Evolutionary conservation across 345 rosid species (phyloP).

Genomic region (Eucalyptus curtisii): DNA sequence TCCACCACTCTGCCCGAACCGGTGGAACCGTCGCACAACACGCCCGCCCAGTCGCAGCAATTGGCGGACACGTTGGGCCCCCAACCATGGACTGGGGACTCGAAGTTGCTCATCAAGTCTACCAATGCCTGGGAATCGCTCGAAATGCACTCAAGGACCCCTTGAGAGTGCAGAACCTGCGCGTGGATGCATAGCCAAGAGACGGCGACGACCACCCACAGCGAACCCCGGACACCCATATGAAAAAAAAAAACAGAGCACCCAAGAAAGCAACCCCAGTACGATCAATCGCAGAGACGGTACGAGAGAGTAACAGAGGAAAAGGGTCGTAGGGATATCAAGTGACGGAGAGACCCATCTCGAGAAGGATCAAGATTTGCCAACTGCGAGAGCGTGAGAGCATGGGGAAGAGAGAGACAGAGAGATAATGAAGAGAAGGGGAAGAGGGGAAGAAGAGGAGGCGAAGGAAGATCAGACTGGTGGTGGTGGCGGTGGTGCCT

Average conservation of each 20-base stretch:
- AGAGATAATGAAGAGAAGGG: neutral
- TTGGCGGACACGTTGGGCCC: neutral
- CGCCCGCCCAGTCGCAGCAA: neutral
- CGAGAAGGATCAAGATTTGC: neutral
- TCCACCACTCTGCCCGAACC: neutral
- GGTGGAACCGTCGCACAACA: neutral
- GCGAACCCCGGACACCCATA: conserved; percentile 27
- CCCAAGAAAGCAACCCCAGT: neutral
- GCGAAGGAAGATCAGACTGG: neutral
- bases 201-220: conserved; percentile 15
- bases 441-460: neutral
- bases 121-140: conserved; percentile 32
- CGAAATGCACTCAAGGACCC: conserved; percentile 18
- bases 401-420: neutral
- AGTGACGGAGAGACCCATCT: neutral
- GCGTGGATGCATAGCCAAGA: neutral
- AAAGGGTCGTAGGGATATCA: neutral
- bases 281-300: neutral
- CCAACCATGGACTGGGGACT: conserved; percentile 7
- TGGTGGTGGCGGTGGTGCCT: neutral
- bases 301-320: neutral
- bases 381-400: neutral
- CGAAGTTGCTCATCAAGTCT: conserved; percentile 23
- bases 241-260: neutral
- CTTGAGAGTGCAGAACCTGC: conserved; percentile 5